These are phyloP conservation scores for Silene uniflora DNA, from an alignment of 148 eudicot genomes.

Conservation along the genomic window DNA sequence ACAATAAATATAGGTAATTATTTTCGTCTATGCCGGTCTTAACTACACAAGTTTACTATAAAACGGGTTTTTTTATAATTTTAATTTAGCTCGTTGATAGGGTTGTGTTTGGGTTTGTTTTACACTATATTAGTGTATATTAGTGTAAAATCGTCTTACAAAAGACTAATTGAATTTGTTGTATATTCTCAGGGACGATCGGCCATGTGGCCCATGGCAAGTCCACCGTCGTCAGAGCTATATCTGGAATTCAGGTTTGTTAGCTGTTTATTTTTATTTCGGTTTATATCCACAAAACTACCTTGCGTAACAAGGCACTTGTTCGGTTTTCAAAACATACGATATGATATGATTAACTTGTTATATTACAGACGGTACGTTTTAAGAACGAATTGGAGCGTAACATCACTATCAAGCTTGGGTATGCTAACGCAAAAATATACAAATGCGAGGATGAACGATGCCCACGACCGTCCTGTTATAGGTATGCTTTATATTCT, in stretches of 20 bases:
- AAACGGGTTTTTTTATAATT: too few relatives aligned
- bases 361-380: conserved; percentile 76
- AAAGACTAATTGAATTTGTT: too few relatives aligned
- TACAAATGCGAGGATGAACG: conserved; percentile 94
- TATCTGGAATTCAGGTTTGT: conserved; percentile 89
- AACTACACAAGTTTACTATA: background rate
- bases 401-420: conserved; percentile 94
- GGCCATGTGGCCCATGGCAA: conserved; percentile 99
- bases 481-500: conserved; percentile 45
- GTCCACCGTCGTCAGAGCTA: conserved; percentile 95
- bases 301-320: too few relatives aligned
- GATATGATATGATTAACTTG: background rate
- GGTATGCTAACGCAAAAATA: conserved; percentile 98
- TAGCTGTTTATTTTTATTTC: background rate
- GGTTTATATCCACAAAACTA: too few relatives aligned
- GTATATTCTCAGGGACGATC: conserved; percentile 61
- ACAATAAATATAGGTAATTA: conserved; percentile 82
- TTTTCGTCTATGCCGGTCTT: background rate
- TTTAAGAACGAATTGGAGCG: conserved; percentile 97
- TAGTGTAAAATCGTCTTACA: too few relatives aligned
- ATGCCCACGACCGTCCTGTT: conserved; percentile 92
- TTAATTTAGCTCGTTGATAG: too few relatives aligned
- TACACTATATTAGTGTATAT: too few relatives aligned
- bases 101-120: too few relatives aligned
- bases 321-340: background rate